Conservation (phyloP, 2,329 filamentous ascomycete genomes). For the Calonectria montana region DNA sequence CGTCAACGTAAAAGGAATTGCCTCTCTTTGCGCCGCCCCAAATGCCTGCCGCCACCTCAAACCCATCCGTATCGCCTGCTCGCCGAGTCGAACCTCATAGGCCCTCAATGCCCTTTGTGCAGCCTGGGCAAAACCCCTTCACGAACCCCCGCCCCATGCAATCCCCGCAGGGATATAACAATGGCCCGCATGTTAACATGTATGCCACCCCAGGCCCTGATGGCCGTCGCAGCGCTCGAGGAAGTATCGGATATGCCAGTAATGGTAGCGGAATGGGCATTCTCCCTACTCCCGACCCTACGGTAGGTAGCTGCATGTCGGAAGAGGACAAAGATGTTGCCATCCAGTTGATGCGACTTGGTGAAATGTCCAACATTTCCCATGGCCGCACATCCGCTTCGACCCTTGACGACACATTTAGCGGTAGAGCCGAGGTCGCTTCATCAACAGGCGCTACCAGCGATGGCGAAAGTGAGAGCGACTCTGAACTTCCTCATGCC, state of each 20-base stretch:
- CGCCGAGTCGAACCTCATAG: constrained; percentile 81
- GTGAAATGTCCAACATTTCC: constrained; percentile 92
- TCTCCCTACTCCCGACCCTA: constrained; percentile 95
- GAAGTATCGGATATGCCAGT: constrained; percentile 68
- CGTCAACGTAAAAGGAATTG: constrained; percentile 75
- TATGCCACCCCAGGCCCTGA: constrained; percentile 73
- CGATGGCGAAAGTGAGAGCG: constrained; percentile 76
- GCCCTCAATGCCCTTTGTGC: constrained; percentile 79
- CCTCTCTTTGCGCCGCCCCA: constrained; percentile 95
- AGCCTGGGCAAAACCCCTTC: constrained; percentile 83
- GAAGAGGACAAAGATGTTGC: constrained; percentile 95
- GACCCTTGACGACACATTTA: constrained; percentile 92
- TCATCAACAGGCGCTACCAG: constrained; percentile 89
- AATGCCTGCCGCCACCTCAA: constrained; percentile 94
- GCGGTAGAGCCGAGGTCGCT: constrained; percentile 85
- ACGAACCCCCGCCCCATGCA: constrained; percentile 81
- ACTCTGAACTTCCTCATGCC: constrained; percentile 69
- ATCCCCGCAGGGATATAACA: constrained; percentile 82
- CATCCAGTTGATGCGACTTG: constrained; percentile 94
- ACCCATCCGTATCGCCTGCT: constrained; percentile 94
- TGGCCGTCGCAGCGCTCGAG: constrained; percentile 71
- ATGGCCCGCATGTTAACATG: constrained; percentile 61
- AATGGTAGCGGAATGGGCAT: constrained; percentile 63
- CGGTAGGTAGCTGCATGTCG: constrained; percentile 94
- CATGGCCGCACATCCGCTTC: constrained; percentile 94